A percentile compares a stretch with the other conserved stretches of the same genome.
Conservation (phyloP, 352 stramenopile species). For the Phytophthora macrochlamydospora region DNA sequence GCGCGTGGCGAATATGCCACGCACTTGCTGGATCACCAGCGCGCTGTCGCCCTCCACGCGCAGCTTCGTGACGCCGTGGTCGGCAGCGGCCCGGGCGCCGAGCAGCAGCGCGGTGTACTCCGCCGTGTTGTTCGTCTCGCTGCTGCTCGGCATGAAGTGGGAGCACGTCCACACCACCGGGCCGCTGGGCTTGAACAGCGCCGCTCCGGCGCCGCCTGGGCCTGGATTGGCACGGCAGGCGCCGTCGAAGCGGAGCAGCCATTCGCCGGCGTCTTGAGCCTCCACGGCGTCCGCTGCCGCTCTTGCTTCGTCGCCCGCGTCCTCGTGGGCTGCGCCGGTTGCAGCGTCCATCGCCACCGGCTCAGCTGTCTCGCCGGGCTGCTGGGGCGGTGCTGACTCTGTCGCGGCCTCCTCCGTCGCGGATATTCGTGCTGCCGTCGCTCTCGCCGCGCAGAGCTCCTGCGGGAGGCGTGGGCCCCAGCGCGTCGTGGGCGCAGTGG, state of each 20-base stretch:
- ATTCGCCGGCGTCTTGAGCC: not conserved
- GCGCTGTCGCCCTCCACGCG: slow-evolving; percentile 1
- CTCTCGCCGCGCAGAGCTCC: no score
- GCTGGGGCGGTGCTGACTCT: no score
- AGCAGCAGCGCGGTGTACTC: slow-evolving; percentile 20
- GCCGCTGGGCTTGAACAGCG: slow-evolving; percentile 3
- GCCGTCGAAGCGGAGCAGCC: slow-evolving; percentile 22
- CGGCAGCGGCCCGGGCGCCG: not conserved
- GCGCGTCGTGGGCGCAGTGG: no score
- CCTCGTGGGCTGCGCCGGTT: not conserved
- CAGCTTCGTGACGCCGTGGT: not conserved
- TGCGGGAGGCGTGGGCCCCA: no score
- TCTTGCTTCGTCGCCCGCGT: not conserved
- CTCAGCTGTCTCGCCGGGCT: no score
- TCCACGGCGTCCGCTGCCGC: not conserved
- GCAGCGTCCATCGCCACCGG: not conserved
- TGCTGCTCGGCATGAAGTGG: slow-evolving; percentile 10
- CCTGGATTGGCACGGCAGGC: slow-evolving; percentile 17
- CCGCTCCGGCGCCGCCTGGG: slow-evolving; percentile 15
- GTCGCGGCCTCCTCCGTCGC: no score
- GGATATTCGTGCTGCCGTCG: no score
- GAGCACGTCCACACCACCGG: slow-evolving; percentile 11
- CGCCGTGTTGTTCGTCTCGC: slow-evolving; percentile 24
- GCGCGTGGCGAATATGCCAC: not conserved
- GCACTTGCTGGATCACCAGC: slow-evolving; percentile 8